Evolutionary conservation across 306 rosid genomes (phyloP).

Genomic region (Arachis stenosperma): DNA sequence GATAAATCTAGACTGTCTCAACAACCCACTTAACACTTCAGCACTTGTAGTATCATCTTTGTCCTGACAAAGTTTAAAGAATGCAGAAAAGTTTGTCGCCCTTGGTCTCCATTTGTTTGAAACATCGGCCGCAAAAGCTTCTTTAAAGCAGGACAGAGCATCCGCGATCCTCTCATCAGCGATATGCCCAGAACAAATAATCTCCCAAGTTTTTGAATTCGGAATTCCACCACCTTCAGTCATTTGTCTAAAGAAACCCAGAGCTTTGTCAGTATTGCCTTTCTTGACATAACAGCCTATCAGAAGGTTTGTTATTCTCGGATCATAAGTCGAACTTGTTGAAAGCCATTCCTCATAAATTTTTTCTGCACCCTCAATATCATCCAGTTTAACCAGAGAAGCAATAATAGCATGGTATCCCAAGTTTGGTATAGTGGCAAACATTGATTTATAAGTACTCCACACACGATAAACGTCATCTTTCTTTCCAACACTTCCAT

Average conservation of each 20-base stretch:
- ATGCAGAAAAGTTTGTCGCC: slow-evolving; percentile 53
- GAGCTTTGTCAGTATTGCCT: slow-evolving; percentile 60
- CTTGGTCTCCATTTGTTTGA: slow-evolving; percentile 82
- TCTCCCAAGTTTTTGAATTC: slow-evolving; percentile 86
- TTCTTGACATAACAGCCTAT: slow-evolving; percentile 59
- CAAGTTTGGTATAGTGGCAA: slow-evolving; percentile 78
- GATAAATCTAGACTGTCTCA: slow-evolving; percentile 59
- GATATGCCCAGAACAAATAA: slow-evolving; percentile 65
- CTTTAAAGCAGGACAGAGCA: slow-evolving; percentile 73
- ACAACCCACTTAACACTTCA: slow-evolving; percentile 54
- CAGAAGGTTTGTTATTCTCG: slow-evolving; percentile 80
- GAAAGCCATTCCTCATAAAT: slow-evolving; percentile 80
- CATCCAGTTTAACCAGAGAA: slow-evolving; percentile 72
- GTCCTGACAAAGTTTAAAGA: slow-evolving; percentile 61
- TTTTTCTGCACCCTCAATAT: slow-evolving; percentile 78
- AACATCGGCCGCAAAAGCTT: slow-evolving; percentile 64
- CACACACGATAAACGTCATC: slow-evolving; percentile 86
- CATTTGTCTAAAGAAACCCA: slow-evolving; percentile 60
- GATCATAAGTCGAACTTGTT: slow-evolving; percentile 63
- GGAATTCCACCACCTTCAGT: slow-evolving; percentile 69
- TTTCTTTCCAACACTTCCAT: slow-evolving; percentile 74
- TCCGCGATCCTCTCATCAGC: slow-evolving; percentile 57
- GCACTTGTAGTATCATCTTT: slow-evolving; percentile 59
- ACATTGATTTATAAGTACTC: slow-evolving; percentile 68
- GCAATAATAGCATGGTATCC: slow-evolving; percentile 86